Base-by-base conservation (phyloP, 2,329 filamentous ascomycete genomes). In the Colletotrichum sp. region DNA sequence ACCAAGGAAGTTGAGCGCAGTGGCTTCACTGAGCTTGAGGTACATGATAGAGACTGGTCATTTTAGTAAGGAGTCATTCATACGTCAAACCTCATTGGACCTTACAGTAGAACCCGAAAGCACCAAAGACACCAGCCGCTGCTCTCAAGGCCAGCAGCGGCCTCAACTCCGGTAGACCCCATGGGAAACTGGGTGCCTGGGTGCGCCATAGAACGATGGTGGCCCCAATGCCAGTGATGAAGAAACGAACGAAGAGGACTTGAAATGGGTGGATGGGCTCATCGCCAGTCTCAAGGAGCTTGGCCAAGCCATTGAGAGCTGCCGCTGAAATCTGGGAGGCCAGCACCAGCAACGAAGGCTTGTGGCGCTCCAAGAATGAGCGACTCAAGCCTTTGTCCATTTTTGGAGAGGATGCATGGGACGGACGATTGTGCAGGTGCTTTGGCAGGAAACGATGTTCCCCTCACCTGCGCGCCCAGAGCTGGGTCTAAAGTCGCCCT, bases 21-120 rank as follows among this genome's bases (percentile, higher is more conserved):
- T 76, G 9, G 73, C 73, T 32, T 76, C 73, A 44, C 73, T 76
- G 8, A 76, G 73, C 13, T 64, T 72, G 5, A 76, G 73, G 16
- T 72, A 68, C 69, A 72, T 76, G 26, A 76, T 72, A 6, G 73
- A 76, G 39, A 76, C 73, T 68, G 18, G 44, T 18, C n/a, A 2
- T 21, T 30, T 68, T 5, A 72, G 8, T 15, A 26, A 12, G 28
- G 10, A 12, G 3, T 15, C 24, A n/a, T 32, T 3, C 5, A 34
- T 16, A 26, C 13, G 18, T 3, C 0, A 7, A 4, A 12, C 18
- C 5, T 8, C 21, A 18, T 8, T 8, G 12, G 10, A 21, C 13
- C 72, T 76, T 62, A 76, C 73, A 76, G 52, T 68, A 76, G 10
- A 76, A 76, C 0, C 63, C 73, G 13, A 72, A 72, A 3, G 73